Conservation (phyloP, 2,329 filamentous ascomycete species). For the Fusarium musae region DNA sequence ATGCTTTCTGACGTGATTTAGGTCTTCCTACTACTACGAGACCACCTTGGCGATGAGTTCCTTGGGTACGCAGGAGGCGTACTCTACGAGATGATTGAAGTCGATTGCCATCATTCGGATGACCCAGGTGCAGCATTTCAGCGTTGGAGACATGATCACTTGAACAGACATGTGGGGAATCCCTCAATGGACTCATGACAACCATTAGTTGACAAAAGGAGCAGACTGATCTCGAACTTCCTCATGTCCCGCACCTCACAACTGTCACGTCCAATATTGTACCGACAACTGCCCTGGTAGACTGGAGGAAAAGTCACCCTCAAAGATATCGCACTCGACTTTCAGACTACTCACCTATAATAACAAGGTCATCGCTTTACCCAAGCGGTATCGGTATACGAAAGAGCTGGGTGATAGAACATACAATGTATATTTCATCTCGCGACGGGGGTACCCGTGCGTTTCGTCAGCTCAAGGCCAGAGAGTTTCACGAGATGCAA, state of each 20-base stretch:
- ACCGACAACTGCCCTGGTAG: slow-evolving; percentile 51
- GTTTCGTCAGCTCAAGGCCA: slow-evolving; percentile 51
- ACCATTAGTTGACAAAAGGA: slow-evolving; percentile 16
- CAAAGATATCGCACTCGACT: slow-evolving; percentile 54
- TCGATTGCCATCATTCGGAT: slow-evolving; percentile 57
- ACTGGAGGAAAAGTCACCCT: slow-evolving; percentile 52
- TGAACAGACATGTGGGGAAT: slow-evolving; percentile 54
- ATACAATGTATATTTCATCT: slow-evolving; percentile 56
- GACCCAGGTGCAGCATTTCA: slow-evolving; percentile 59
- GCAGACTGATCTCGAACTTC: slow-evolving; percentile 56
- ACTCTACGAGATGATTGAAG: slow-evolving; percentile 59
- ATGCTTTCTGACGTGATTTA: slow-evolving; percentile 25
- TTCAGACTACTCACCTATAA: slow-evolving; percentile 50
- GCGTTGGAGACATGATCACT: slow-evolving; percentile 58
- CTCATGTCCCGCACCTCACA: slow-evolving; percentile 59
- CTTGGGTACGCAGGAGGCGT: slow-evolving; percentile 57
- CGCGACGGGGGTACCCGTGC: slow-evolving; percentile 52
- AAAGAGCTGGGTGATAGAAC: slow-evolving; percentile 57
- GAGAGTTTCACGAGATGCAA: slow-evolving; percentile 55
- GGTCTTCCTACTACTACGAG: slow-evolving; percentile 56
- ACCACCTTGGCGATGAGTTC: slow-evolving; percentile 58
- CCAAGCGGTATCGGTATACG: slow-evolving; percentile 49
- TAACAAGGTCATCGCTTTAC: slow-evolving; percentile 14
- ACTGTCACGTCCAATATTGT: slow-evolving; percentile 56
- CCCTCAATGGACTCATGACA: neutral